Percentiles rank a stretch among this genome's conserved stretches.
These are phyloP conservation scores for Condylostoma magnum DNA, from an alignment of 169 alveolate genomes.

Conservation along the genomic window DNA sequence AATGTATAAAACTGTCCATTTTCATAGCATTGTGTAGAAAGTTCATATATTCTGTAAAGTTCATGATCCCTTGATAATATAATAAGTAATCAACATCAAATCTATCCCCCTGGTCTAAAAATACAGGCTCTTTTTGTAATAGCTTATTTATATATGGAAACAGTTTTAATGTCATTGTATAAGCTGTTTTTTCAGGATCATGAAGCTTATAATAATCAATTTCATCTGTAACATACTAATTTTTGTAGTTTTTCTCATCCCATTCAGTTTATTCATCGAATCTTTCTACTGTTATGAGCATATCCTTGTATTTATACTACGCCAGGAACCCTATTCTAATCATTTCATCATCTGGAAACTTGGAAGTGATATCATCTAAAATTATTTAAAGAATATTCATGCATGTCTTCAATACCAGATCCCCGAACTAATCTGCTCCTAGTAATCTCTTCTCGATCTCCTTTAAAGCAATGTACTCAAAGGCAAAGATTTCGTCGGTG, in stretches of 20 bases:
- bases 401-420: conserved; percentile 44
- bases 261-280: conserved; percentile 50
- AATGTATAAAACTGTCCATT: conserved; percentile 27
- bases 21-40: conserved; percentile 73
- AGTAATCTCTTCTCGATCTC: conserved; percentile 74
- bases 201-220: conserved; percentile 54
- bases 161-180: conserved; percentile 37
- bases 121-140: conserved; percentile 48
- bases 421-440: conserved; percentile 63
- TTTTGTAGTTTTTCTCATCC: conserved; percentile 25
- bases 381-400: conserved; percentile 46
- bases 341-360: conserved; percentile 32
- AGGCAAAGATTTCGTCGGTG: conserved; percentile 63
- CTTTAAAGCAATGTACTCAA: conserved; percentile 57
- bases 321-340: conserved; percentile 66
- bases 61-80: conserved; percentile 50
- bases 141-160: conserved; percentile 63
- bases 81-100: conserved; percentile 46
- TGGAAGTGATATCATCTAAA: conserved; percentile 36
- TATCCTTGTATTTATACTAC: conserved; percentile 30
- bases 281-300: conserved; percentile 59
- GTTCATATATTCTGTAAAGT: conserved; percentile 61
- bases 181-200: conserved; percentile 55
- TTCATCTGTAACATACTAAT: conserved; percentile 53
- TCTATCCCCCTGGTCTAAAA: conserved; percentile 58